Evolutionary conservation across 495 filamentous ascomycete species (phyloP).

Genomic region (Podospora conica): DNA sequence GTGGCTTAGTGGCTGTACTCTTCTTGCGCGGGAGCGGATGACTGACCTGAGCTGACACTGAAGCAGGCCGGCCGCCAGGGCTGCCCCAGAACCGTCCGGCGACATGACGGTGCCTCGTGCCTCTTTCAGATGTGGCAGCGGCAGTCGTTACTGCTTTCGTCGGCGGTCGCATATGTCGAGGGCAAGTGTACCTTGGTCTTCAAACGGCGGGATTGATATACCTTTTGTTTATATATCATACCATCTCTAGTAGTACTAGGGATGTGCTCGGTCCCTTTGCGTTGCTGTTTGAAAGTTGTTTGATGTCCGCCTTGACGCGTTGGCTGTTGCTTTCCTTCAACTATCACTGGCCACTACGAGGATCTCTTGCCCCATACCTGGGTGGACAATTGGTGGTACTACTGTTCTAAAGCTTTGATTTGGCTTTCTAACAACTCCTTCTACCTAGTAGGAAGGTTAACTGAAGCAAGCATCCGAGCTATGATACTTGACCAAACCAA

Average conservation of each 20-base stretch:
- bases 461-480: neutral
- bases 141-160: conserved; percentile 7
- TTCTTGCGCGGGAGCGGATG: neutral
- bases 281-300: conserved; percentile 10
- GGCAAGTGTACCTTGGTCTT: conserved; percentile 10
- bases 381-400: neutral
- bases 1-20: neutral
- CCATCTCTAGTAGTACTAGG: neutral
- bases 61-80: neutral
- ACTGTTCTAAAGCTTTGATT: neutral
- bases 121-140: conserved; percentile 5
- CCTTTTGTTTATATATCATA: conserved; percentile 10
- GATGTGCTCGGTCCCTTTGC: neutral
- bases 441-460: neutral
- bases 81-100: neutral
- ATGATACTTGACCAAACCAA: neutral
- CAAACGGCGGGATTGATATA: conserved; percentile 8
- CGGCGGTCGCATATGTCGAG: conserved; percentile 6
- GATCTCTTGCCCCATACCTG: neutral
- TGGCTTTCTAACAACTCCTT: neutral
- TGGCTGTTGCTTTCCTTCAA: neutral
- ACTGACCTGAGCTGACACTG: neutral
- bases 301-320: conserved; percentile 7
- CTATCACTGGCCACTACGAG: neutral
- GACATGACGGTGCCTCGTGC: neutral